Percentiles rank a stretch among this genome's conserved stretches.
Evolutionary conservation across 176 grass and related monocot species (phyloP).

Genomic region (Saccharum officinarum): DNA sequence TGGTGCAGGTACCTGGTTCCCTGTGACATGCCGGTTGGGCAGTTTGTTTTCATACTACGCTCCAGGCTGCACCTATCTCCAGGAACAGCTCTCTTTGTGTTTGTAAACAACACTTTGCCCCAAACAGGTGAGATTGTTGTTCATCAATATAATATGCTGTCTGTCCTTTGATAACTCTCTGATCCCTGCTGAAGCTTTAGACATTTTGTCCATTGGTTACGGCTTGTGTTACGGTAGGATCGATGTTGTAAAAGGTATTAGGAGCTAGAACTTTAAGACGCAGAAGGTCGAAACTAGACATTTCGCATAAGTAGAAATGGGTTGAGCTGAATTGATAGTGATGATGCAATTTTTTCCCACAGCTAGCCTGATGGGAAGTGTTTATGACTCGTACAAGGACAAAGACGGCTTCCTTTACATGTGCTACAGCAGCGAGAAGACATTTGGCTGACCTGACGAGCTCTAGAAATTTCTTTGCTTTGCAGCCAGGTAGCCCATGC

Average conservation of each 20-base stretch:
- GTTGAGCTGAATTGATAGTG: neutral
- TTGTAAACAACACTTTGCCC: slow-evolving; percentile 78
- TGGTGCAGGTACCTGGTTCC: too few relatives aligned
- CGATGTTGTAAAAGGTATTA: neutral
- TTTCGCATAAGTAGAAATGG: too few relatives aligned
- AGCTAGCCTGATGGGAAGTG: slow-evolving; percentile 58
- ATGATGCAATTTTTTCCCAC: neutral
- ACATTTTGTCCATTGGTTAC: neutral
- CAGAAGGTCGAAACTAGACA: too few relatives aligned
- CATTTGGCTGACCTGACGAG: slow-evolving; percentile 56
- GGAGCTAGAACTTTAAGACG: neutral
- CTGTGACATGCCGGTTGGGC: too few relatives aligned
- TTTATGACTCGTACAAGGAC: slow-evolving; percentile 70
- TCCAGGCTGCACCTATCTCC: too few relatives aligned
- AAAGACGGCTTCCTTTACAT: slow-evolving; percentile 86
- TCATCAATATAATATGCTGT: neutral
- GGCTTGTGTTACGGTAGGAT: neutral
- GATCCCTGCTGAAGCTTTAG: neutral
- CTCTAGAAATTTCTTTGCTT: too few relatives aligned
- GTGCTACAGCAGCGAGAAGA: slow-evolving; percentile 90
- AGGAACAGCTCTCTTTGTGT: slow-evolving; percentile 71
- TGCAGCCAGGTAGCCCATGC: neutral
- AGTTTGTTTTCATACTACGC: too few relatives aligned
- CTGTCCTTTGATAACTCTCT: too few relatives aligned
- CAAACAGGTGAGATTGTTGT: slow-evolving; percentile 56